Conservation (phyloP, 768 basidiomycete species). For the Gloeopeniophorella convolvens region DNA sequence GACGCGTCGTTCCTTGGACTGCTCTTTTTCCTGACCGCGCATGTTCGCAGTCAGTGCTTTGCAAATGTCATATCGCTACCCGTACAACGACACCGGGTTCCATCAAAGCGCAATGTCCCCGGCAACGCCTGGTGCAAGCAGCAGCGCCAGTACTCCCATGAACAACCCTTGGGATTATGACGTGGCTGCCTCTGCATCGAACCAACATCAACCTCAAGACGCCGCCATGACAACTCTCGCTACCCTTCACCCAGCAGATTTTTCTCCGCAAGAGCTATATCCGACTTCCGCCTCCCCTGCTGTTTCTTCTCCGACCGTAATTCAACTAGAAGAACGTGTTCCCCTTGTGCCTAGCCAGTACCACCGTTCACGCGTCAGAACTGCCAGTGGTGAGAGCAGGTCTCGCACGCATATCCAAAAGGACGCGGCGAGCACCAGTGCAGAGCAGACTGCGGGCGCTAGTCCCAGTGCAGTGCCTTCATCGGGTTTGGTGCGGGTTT, state of each 20-base stretch:
- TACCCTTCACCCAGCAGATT: constrained; percentile 17
- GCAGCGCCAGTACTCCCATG: constrained; percentile 19
- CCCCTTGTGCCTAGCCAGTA: constrained; percentile 19
- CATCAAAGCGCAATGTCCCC: constrained; percentile 18
- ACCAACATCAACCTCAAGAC: constrained; percentile 15
- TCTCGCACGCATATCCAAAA: constrained; percentile 11
- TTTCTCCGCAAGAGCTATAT: constrained; percentile 16
- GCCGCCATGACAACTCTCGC: neutral
- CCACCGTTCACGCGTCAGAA: constrained; percentile 15
- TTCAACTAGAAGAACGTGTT: constrained; percentile 21
- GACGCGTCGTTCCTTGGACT: constrained; percentile 1
- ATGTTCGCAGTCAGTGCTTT: constrained; percentile 12
- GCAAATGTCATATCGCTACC: constrained; percentile 21
- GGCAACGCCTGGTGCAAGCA: constrained; percentile 17
- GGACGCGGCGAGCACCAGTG: constrained; percentile 10
- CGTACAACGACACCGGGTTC: constrained; percentile 9
- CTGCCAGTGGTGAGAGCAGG: constrained; percentile 16
- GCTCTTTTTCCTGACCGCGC: constrained; percentile 17
- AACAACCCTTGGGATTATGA: constrained; percentile 20
- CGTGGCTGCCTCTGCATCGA: constrained; percentile 6
- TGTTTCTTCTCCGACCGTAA: constrained; percentile 14
- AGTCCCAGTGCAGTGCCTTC: constrained; percentile 1
- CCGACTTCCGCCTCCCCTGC: constrained; percentile 5
- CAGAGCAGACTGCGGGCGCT: constrained; percentile 12
- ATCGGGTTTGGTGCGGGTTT: constrained; percentile 11